Percentiles rank a stretch among this genome's conserved stretches.
Evolutionary conservation across 2,329 filamentous ascomycete species (phyloP).

Genomic region (Penicillium sp.): DNA sequence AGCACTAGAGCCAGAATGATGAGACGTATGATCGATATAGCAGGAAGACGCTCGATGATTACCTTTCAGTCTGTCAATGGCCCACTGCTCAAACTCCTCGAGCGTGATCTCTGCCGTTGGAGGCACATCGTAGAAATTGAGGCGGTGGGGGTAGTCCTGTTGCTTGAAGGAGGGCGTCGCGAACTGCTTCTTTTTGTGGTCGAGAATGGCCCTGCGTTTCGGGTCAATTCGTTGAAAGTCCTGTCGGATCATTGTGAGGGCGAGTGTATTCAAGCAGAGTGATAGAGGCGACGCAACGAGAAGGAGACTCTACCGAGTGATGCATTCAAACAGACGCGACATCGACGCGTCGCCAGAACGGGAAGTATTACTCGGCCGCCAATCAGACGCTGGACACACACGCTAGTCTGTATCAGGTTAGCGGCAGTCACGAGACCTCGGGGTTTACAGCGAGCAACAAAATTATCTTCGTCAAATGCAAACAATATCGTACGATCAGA

Average conservation of each 20-base stretch:
- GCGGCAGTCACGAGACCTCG: background rate
- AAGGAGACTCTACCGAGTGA: background rate
- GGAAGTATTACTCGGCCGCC: conserved; percentile 10
- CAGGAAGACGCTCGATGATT: background rate
- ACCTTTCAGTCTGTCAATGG: conserved; percentile 85
- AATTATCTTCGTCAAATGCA: background rate
- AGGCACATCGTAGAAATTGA: conserved; percentile 87
- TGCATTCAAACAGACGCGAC: conserved; percentile 3
- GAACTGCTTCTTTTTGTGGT: conserved; percentile 84
- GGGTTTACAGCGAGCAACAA: background rate
- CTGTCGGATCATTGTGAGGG: conserved; percentile 40
- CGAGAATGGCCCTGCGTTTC: conserved; percentile 72
- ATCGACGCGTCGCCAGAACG: conserved; percentile 9
- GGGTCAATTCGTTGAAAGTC: conserved; percentile 46
- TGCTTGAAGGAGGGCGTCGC: conserved; percentile 71
- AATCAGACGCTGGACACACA: background rate
- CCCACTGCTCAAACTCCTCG: conserved; percentile 98
- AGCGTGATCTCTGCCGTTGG: conserved; percentile 93
- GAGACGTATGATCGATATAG: conserved; percentile 3
- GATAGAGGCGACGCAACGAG: background rate
- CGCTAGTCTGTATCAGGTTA: background rate
- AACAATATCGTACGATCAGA: too few species aligned
- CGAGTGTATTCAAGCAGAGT: background rate
- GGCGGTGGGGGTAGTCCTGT: conserved; percentile 73
- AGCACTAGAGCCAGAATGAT: conserved; percentile 26